Conservation (phyloP, 1,284 basidiomycete genomes). For the Cutaneotrichosporon cutaneum region DNA sequence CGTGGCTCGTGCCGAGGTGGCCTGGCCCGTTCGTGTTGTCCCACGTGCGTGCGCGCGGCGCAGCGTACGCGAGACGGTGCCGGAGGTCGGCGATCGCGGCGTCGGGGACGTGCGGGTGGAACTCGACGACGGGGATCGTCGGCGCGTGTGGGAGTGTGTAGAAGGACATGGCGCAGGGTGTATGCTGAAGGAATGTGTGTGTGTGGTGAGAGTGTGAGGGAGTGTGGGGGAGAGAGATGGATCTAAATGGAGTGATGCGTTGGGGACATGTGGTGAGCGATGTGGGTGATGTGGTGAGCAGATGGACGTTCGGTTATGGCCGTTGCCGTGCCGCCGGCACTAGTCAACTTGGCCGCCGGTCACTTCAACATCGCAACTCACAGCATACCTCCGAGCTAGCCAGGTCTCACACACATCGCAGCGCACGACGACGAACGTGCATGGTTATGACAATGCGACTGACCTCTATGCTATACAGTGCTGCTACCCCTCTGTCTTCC, state of each 20-base stretch:
- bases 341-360: not conserved
- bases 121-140: slow-evolving; percentile 35
- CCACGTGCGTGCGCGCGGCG: slow-evolving; percentile 35
- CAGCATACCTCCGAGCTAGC: not conserved
- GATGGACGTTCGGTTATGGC: not conserved
- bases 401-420: not conserved
- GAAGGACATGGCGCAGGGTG: slow-evolving; percentile 22
- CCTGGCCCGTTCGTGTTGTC: slow-evolving; percentile 35
- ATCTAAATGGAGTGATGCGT: not conserved
- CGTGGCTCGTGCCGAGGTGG: slow-evolving; percentile 30
- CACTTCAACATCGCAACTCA: not conserved
- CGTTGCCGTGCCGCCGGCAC: not conserved
- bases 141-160: slow-evolving; percentile 31
- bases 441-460: not conserved
- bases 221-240: not conserved
- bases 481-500: not conserved
- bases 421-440: not conserved
- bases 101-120: slow-evolving; percentile 33
- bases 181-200: not conserved
- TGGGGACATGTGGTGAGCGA: not conserved
- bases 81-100: slow-evolving; percentile 39
- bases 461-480: not conserved
- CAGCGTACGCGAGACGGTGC: slow-evolving; percentile 27
- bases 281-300: not conserved
- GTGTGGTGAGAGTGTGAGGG: too few species aligned